These are phyloP conservation scores for Schizosaccharomyces osmophilus DNA, from an alignment of 805 yeast species.

Conservation along the genomic window DNA sequence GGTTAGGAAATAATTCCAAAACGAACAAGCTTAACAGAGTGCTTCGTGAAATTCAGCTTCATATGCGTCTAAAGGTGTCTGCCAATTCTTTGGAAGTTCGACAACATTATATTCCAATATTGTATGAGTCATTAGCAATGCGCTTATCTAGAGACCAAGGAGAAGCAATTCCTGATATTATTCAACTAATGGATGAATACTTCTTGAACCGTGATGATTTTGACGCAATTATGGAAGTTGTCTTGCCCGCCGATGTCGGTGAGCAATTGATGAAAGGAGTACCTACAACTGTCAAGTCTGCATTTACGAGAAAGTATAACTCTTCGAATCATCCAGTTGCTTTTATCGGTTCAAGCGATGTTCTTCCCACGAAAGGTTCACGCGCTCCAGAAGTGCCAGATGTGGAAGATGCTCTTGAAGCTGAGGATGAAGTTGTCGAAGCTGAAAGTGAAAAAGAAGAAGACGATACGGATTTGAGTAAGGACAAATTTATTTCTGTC, in stretches of 20 bases:
- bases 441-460: neutral
- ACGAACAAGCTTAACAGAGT: constrained; percentile 50
- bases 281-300: constrained; percentile 55
- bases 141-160: constrained; percentile 35
- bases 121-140: constrained; percentile 28
- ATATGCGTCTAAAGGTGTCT: constrained; percentile 54
- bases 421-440: neutral
- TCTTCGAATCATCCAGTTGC: constrained; percentile 58
- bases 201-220: constrained; percentile 77
- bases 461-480: neutral
- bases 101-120: constrained; percentile 35
- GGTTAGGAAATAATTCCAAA: constrained; percentile 74
- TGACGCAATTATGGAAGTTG: constrained; percentile 66
- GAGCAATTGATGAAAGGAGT: constrained; percentile 32
- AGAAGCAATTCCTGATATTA: constrained; percentile 40
- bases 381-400: neutral
- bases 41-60: constrained; percentile 72
- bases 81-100: constrained; percentile 55
- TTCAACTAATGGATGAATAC: constrained; percentile 59
- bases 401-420: constrained; percentile 1
- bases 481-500: constrained; percentile 1
- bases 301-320: constrained; percentile 72
- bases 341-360: constrained; percentile 15
- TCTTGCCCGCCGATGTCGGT: constrained; percentile 31
- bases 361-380: neutral